Base-by-base conservation (phyloP, 371 early-diverging fungal species). In the Actinomucor elegans region DNA sequence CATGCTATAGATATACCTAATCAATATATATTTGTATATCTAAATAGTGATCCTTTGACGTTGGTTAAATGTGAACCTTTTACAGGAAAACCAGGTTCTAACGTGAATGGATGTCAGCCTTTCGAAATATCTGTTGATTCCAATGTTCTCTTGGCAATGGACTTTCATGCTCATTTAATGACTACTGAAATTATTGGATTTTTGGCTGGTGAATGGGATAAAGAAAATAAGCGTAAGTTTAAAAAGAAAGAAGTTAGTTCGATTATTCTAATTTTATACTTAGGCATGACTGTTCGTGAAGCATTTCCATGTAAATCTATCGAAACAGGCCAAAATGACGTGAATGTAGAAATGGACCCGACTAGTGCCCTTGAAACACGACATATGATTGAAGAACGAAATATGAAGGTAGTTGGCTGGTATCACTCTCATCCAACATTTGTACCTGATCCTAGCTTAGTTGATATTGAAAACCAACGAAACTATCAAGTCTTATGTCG, bases 281-380 rank as follows among this genome's bases (percentile, higher is more conserved):
- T 56, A 77, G 82, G 64, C 7, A 74, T 88, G 59, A 60, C 57
- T 0, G 75, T 91, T 38, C 67, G 79, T 20, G 80, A 85, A 11
- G 87, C 85, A 0, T 89, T 79, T 51, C 90, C 90, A 9, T 91
- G 92, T 58, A 78, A 83, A 18, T 90, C 92, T 2, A 61, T 91
- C 8, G 83, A 79, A 23, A 83, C 86, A 0, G 85, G 77, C 0
- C 83, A 84, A 38, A 85, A 90, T 33, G 87, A 88, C 63, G 81
- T 88, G 37, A 93, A 93, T 59, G 94, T 94, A 11, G 94, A 94
- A 49, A 90, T 93, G 88, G 92, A 92, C 52, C 94, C 94, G 0
- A 86, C 84, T 2, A 85, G 86, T 41, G 89, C 90, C 31, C 73
- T 90, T 48, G 89, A 86, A 36, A 90, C 86, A 9, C 75, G 91